A percentile compares a stretch with the other conserved stretches of the same genome.
phyloP scores from a whole-genome alignment of 208 protist genomes.

The Naegleria lovaniensis region DNA sequence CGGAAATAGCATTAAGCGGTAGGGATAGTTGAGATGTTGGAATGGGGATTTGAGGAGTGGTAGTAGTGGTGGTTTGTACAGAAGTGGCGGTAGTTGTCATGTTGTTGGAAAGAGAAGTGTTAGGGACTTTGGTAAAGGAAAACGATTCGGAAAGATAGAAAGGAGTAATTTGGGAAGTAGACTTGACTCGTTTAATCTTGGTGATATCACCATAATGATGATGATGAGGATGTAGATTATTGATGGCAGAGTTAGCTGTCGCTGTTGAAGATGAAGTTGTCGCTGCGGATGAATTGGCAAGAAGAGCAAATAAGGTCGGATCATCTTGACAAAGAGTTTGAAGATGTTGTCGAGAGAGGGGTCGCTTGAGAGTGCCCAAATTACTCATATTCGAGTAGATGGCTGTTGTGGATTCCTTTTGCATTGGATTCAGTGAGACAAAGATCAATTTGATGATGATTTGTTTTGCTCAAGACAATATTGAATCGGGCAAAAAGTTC shows the following conservation, averaged over 20 bases:
- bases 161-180: background rate
- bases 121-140: background rate
- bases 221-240: background rate
- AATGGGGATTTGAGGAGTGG: background rate
- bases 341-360: background rate
- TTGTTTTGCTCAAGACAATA: too few relatives aligned
- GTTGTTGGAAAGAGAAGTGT: background rate
- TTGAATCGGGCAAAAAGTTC: too few relatives aligned
- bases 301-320: background rate
- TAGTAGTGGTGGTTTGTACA: background rate
- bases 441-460: too few relatives aligned
- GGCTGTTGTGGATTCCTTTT: background rate
- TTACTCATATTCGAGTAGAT: background rate
- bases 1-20: background rate
- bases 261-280: background rate
- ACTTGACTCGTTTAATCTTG: background rate
- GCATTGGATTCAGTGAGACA: background rate
- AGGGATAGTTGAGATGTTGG: background rate
- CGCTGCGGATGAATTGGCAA: background rate
- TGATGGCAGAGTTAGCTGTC: too few relatives aligned
- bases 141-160: background rate
- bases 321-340: background rate
- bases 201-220: background rate
- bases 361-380: background rate
- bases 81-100: background rate